These are phyloP conservation scores for Pythium volutum DNA, from an alignment of 352 stramenopile species.

Conservation along the genomic window DNA sequence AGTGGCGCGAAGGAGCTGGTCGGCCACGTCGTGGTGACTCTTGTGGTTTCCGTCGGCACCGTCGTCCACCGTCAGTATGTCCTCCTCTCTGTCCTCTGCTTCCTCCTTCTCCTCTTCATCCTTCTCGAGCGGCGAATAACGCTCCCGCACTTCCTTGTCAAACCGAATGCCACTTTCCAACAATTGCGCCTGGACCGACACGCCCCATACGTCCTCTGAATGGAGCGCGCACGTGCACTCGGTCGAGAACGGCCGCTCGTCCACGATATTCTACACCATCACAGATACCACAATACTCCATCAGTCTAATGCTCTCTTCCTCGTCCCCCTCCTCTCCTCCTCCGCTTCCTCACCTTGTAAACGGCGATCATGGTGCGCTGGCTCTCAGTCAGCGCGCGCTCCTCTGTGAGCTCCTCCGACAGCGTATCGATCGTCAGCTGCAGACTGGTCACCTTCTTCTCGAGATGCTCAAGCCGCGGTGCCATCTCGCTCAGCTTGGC, in stretches of 20 bases:
- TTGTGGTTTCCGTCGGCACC: constrained; percentile 17
- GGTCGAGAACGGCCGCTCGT: constrained; percentile 30
- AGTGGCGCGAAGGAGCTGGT: background rate
- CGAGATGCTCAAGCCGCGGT: constrained; percentile 46
- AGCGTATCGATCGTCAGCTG: constrained; percentile 54
- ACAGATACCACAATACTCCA: background rate
- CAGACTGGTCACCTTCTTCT: constrained; percentile 56
- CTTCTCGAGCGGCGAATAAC: background rate
- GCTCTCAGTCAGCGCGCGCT: constrained; percentile 62
- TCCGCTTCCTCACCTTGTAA: constrained; percentile 20
- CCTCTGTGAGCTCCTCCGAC: constrained; percentile 59
- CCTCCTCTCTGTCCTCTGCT: constrained; percentile 1
- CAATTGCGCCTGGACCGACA: constrained; percentile 21
- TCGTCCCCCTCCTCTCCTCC: background rate
- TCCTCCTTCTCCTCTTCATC: background rate
- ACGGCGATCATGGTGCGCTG: constrained; percentile 27
- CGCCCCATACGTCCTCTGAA: constrained; percentile 8
- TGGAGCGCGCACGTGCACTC: constrained; percentile 21
- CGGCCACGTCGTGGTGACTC: constrained; percentile 1
- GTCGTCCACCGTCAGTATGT: constrained; percentile 3
- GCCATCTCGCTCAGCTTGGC: constrained; percentile 37
- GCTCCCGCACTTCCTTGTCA: constrained; percentile 18
- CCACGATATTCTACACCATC: constrained; percentile 30
- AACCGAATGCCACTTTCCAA: constrained; percentile 23
- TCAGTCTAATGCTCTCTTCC: background rate